phyloP scores from a whole-genome alignment of 768 basidiomycete genomes.

The Leccinum longicurvipes region DNA sequence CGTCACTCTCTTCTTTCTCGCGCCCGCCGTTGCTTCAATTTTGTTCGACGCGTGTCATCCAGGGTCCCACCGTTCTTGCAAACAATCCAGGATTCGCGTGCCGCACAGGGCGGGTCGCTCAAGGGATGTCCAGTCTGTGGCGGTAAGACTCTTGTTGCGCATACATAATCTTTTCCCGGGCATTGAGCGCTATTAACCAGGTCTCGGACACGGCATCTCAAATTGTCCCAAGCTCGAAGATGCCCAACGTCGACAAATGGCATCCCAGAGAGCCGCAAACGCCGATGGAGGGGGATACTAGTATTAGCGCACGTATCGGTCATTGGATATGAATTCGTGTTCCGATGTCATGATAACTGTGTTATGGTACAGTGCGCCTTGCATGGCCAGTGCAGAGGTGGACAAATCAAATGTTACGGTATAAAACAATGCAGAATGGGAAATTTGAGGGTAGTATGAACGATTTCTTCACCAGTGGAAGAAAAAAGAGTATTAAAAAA shows the following conservation, averaged over 20 bases:
- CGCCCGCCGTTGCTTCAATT: not conserved
- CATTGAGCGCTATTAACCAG: too few relatives aligned
- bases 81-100: conserved; percentile 88
- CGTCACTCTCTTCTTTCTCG: conserved; percentile 23
- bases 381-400: not conserved
- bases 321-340: not conserved
- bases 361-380: conserved; percentile 8
- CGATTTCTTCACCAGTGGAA: not conserved
- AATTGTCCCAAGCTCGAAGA: conserved; percentile 98
- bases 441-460: conserved; percentile 1
- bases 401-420: not conserved
- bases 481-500: not conserved
- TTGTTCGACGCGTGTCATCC: too few relatives aligned
- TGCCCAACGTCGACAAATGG: conserved; percentile 85
- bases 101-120: conserved; percentile 68
- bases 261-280: conserved; percentile 71
- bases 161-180: too few relatives aligned
- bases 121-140: conserved; percentile 97
- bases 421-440: conserved; percentile 6
- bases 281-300: conserved; percentile 51
- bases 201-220: conserved; percentile 89
- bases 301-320: not conserved
- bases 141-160: conserved; percentile 43
- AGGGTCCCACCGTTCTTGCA: conserved; percentile 93
- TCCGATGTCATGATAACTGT: conserved; percentile 1